A percentile compares a stretch with the other conserved stretches of the same genome.
Evolutionary conservation across 1,139 yeast species (phyloP).

Genomic region (Hemisphaericaspora xylofermentans): DNA sequence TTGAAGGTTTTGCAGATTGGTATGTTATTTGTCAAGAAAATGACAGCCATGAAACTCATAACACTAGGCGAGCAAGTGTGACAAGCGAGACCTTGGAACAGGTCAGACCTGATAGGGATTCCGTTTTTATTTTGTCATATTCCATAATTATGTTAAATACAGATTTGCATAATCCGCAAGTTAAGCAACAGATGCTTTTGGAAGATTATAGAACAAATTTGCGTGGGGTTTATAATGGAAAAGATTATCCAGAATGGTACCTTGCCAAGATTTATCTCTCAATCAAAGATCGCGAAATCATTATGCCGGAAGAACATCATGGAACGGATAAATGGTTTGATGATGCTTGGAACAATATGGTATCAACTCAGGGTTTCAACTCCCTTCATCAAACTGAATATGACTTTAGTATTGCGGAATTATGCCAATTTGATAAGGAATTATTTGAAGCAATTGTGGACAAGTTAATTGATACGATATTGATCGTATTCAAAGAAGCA

Average conservation of each 20-base stretch:
- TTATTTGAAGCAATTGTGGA: slow-evolving; percentile 65
- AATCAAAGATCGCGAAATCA: slow-evolving; percentile 82
- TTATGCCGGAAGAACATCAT: slow-evolving; percentile 97
- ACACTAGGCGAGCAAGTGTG: slow-evolving; percentile 4
- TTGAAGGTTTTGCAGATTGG: slow-evolving; percentile 80
- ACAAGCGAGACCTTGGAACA: slow-evolving; percentile 25
- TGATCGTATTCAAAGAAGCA: slow-evolving; percentile 81
- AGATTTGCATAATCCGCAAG: slow-evolving; percentile 75
- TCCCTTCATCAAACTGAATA: slow-evolving; percentile 14
- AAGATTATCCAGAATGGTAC: slow-evolving; percentile 86
- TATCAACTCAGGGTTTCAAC: slow-evolving; percentile 46
- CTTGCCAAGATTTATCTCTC: slow-evolving; percentile 76
- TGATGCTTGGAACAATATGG: slow-evolving; percentile 85
- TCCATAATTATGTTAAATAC: slow-evolving; percentile 79
- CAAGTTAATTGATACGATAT: slow-evolving; percentile 64
- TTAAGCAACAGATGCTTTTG: slow-evolving; percentile 82
- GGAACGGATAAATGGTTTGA: slow-evolving; percentile 88
- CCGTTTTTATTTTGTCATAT: slow-evolving; percentile 70
- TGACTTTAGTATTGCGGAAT: slow-evolving; percentile 20
- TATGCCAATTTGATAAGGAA: slow-evolving; percentile 60
- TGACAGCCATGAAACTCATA: too few species aligned
- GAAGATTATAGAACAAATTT: slow-evolving; percentile 80
- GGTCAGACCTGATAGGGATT: slow-evolving; percentile 69
- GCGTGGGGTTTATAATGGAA: slow-evolving; percentile 72
- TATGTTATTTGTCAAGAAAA: slow-evolving; percentile 48